A percentile compares a stretch with the other conserved stretches of the same genome.
phyloP scores from a whole-genome alignment of 2,329 filamentous ascomycete species.

The Chrysosporium queenslandicum region DNA sequence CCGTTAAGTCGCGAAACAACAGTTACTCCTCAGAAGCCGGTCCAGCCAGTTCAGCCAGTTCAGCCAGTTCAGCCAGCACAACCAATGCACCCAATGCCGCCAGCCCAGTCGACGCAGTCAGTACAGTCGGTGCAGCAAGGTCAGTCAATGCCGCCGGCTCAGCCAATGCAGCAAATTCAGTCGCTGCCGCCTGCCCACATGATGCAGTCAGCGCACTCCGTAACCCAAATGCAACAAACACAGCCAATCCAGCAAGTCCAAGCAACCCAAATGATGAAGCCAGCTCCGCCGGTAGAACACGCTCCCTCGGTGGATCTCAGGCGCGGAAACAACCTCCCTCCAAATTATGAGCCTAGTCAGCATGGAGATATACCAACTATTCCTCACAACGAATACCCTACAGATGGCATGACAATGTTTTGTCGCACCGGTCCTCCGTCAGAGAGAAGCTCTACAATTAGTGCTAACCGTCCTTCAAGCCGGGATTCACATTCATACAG shows the following conservation, averaged over 20 bases:
- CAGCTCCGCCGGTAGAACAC: neutral
- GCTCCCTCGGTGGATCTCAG: conserved; percentile 16
- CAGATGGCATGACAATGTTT: conserved; percentile 96
- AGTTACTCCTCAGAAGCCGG: conserved; percentile 44
- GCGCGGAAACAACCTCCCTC: conserved; percentile 33
- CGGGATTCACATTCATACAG: conserved; percentile 81
- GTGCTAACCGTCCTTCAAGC: conserved; percentile 65
- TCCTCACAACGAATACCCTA: conserved; percentile 86
- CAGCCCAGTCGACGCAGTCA: conserved; percentile 1
- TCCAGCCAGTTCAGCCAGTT: conserved; percentile 14
- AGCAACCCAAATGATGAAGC: neutral
- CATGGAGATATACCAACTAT: conserved; percentile 56
- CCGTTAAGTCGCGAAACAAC: conserved; percentile 44
- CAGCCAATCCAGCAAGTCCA: conserved; percentile 10
- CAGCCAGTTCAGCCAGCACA: conserved; percentile 10
- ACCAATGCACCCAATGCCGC: neutral
- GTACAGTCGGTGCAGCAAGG: conserved; percentile 3
- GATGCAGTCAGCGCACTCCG: conserved; percentile 1
- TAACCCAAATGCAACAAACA: no score
- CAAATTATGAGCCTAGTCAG: conserved; percentile 48
- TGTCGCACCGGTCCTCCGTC: conserved; percentile 66
- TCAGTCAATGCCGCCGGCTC: neutral
- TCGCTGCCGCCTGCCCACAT: neutral
- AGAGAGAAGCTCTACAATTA: conserved; percentile 59
- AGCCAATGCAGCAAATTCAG: conserved; percentile 3